A percentile compares a stretch with the other conserved stretches of the same genome.
Conservation (phyloP, 139 green algal species). For the Coelastrella sp. region DNA sequence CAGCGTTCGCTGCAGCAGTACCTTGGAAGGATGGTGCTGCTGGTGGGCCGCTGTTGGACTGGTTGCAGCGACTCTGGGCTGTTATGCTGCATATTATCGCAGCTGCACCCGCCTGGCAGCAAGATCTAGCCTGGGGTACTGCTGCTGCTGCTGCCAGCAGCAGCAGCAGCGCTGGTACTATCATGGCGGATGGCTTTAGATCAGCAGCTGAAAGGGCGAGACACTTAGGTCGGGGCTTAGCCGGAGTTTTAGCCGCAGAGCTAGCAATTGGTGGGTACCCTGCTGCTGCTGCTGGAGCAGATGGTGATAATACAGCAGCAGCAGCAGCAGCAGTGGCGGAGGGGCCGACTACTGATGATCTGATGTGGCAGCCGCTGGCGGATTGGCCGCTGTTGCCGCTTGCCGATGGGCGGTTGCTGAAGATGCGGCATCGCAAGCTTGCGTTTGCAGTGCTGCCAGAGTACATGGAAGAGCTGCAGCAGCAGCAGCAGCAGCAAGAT, state of each 20-base stretch:
- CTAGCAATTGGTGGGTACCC: not conserved
- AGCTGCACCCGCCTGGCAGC: slow-evolving; percentile 45
- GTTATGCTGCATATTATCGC: slow-evolving; percentile 46
- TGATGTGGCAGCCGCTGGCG: slow-evolving; percentile 36
- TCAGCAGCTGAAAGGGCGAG: slow-evolving; percentile 15
- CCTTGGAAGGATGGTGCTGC: slow-evolving; percentile 48
- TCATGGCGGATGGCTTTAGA: not conserved
- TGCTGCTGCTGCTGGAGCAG: not conserved
- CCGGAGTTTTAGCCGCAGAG: not conserved
- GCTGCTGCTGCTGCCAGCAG: not conserved
- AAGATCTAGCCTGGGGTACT: not conserved
- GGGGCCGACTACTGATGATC: slow-evolving; percentile 3
- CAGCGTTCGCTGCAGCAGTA: slow-evolving; percentile 4
- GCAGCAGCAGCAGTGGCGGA: not conserved
- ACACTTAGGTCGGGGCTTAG: not conserved
- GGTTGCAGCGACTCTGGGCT: slow-evolving; percentile 51
- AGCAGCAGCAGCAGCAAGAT: not conserved
- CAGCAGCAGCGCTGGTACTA: not conserved
- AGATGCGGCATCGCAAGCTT: slow-evolving; percentile 42
- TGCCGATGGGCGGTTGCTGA: slow-evolving; percentile 38
- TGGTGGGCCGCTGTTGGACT: slow-evolving; percentile 50
- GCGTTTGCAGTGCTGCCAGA: slow-evolving; percentile 54
- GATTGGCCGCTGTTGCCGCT: slow-evolving; percentile 59
- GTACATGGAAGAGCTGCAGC: slow-evolving; percentile 23
- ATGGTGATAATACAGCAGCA: not conserved